Evolutionary conservation across 139 green algal genomes (phyloP).

Genomic region (Nannochloris sp.): DNA sequence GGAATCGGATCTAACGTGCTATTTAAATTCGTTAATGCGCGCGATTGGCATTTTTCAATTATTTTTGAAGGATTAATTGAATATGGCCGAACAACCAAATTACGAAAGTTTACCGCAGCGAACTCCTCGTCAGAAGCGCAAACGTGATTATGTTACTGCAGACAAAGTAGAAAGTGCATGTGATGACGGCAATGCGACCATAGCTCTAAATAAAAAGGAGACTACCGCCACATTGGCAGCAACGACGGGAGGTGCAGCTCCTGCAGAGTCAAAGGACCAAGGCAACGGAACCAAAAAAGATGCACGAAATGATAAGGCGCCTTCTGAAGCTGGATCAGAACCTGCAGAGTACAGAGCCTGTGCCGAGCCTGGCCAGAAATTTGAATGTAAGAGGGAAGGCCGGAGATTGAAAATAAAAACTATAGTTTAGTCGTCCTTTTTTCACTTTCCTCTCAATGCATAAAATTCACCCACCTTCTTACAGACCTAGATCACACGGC

Average conservation of each 20-base stretch:
- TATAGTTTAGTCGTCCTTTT: neutral
- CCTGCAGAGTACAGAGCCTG: neutral
- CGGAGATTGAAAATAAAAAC: constrained; percentile 7
- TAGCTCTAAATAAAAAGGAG: too few relatives aligned
- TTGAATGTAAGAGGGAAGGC: neutral
- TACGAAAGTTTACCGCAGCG: neutral
- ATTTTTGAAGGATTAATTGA: too few relatives aligned
- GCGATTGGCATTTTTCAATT: too few relatives aligned
- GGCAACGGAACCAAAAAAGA: neutral
- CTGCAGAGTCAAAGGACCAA: neutral
- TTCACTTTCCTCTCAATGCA: neutral
- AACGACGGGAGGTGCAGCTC: neutral
- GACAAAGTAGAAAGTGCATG: too few relatives aligned
- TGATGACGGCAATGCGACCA: too few relatives aligned
- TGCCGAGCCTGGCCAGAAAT: neutral
- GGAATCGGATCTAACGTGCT: too few relatives aligned
- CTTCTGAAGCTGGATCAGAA: neutral
- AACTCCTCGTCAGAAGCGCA: neutral
- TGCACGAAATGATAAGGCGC: neutral
- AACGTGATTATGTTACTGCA: too few relatives aligned
- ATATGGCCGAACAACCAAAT: too few relatives aligned
- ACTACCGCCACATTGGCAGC: too few relatives aligned
- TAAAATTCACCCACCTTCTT: neutral
- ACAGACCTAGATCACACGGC: constrained; percentile 81
- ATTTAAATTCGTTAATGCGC: too few relatives aligned